phyloP scores from a whole-genome alignment of 179 eudicot species.

The Spinacia oleracea region DNA sequence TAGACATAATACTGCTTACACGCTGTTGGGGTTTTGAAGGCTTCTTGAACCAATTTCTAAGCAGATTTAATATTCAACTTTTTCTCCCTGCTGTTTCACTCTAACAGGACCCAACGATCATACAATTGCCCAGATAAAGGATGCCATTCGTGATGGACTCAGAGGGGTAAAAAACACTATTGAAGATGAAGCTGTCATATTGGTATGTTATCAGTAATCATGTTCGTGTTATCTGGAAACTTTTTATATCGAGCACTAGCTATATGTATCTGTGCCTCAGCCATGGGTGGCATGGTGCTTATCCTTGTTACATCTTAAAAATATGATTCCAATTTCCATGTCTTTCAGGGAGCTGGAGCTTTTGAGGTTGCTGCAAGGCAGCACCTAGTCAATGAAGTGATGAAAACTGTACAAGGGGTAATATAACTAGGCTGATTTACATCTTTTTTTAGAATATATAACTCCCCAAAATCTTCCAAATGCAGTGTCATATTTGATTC shows the following conservation, averaged over 20 bases:
- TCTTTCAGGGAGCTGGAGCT: slow-evolving; percentile 88
- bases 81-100: slow-evolving; percentile 10
- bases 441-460: neutral
- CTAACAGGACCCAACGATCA: slow-evolving; percentile 92
- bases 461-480: neutral
- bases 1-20: neutral
- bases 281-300: neutral
- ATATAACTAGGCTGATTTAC: neutral
- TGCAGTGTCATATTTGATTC: slow-evolving; percentile 13
- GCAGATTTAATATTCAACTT: neutral
- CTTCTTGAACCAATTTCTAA: neutral
- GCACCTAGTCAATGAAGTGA: slow-evolving; percentile 75
- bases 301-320: neutral
- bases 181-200: slow-evolving; percentile 87
- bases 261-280: neutral
- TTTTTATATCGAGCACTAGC: neutral
- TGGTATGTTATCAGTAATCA: slow-evolving; percentile 41
- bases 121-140: slow-evolving; percentile 97
- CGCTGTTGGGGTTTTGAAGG: neutral
- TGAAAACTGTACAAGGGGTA: slow-evolving; percentile 97
- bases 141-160: slow-evolving; percentile 97
- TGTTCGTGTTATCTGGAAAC: neutral
- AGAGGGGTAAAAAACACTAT: slow-evolving; percentile 91
- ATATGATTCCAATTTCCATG: neutral
- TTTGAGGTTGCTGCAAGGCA: slow-evolving; percentile 98